Base-by-base conservation (phyloP, 2,329 filamentous ascomycete species). In the Aspergillus sp. region DNA sequence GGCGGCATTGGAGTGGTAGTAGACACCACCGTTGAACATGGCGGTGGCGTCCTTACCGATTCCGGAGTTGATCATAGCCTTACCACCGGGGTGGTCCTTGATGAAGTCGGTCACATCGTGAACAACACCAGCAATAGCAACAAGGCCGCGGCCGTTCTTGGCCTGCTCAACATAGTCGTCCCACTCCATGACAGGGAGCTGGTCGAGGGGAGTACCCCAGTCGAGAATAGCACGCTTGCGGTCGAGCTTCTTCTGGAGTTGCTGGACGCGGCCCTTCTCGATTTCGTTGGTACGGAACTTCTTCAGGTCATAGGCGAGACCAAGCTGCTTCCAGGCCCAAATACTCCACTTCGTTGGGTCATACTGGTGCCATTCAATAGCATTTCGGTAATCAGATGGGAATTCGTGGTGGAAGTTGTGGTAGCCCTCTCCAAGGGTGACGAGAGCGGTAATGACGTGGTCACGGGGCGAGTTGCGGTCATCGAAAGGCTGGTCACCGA, bases 381-480 rank as follows among this genome's bases (percentile, higher is more conserved):
- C 91, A 74, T 96, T 96, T 73, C 91, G 90, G 85, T 95, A 96
- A 76, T 96, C 91, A 11, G 90, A 93, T 55, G 91, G 91, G 79
- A 96, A 96, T 76, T 96, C 91, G 83, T 96, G 91, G 79, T 96
- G 91, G 84, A 96, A 96, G 84, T 96, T 96, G 84, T 96, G 91
- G 81, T 96, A 96, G 31, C 91, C 91, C 78, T 93, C 91, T 49
- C 91, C 91, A 21, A 96, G 87, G 44, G 91, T 96, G 66, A 91
- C 87, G 17, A 96, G 79, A 45, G 91, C 91, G 41, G 91, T 96
- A 77, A 96, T 86, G 72, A 93, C 84, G 77, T 96, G 90, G 70
- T 96, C 91, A 74, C 91, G 88, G 63, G 91, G 91, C 60, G 89
- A 92, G 85, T 96, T 93, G 77, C 90, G 89, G 83, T 96, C 91